These are phyloP conservation scores for Termitomyces eurrhizus DNA, from an alignment of 768 basidiomycete species.

Conservation along the genomic window DNA sequence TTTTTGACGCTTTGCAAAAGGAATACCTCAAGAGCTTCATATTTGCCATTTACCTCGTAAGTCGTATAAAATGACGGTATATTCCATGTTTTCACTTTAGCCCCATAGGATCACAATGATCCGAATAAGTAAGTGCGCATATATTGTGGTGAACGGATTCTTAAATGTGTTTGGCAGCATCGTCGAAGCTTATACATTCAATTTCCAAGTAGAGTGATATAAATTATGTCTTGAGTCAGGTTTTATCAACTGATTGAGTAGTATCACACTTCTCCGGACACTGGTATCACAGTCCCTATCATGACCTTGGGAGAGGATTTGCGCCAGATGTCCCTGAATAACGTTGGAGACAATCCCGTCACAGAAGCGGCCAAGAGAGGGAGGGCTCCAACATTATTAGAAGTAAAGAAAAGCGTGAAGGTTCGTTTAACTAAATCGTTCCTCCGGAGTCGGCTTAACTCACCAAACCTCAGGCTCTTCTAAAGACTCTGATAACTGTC, in stretches of 20 bases:
- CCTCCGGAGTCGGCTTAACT: not conserved
- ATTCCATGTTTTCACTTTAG: not conserved
- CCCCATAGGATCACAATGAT: slow-evolving; percentile 69
- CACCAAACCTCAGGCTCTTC: slow-evolving; percentile 45
- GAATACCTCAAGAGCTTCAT: slow-evolving; percentile 83
- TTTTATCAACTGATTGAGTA: slow-evolving; percentile 21
- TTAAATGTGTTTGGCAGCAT: slow-evolving; percentile 44
- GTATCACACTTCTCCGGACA: slow-evolving; percentile 70
- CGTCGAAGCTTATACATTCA: slow-evolving; percentile 86
- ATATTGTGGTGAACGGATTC: slow-evolving; percentile 19
- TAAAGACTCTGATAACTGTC: slow-evolving; percentile 76
- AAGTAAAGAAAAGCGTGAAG: slow-evolving; percentile 82
- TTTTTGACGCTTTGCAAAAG: slow-evolving; percentile 82
- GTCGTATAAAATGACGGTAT: slow-evolving; percentile 16
- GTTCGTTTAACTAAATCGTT: slow-evolving; percentile 27
- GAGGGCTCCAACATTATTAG: slow-evolving; percentile 65
- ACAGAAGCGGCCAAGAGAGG: slow-evolving; percentile 56
- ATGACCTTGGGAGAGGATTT: slow-evolving; percentile 68
- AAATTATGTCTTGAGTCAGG: not conserved
- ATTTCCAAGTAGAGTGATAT: slow-evolving; percentile 59
- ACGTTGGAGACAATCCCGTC: slow-evolving; percentile 48
- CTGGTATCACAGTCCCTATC: slow-evolving; percentile 55
- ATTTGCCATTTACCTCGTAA: slow-evolving; percentile 79
- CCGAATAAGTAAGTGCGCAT: slow-evolving; percentile 66
- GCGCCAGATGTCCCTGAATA: slow-evolving; percentile 44